phyloP scores from a whole-genome alignment of 2,329 filamentous ascomycete genomes.

The Ophioceras dolichostomum region DNA sequence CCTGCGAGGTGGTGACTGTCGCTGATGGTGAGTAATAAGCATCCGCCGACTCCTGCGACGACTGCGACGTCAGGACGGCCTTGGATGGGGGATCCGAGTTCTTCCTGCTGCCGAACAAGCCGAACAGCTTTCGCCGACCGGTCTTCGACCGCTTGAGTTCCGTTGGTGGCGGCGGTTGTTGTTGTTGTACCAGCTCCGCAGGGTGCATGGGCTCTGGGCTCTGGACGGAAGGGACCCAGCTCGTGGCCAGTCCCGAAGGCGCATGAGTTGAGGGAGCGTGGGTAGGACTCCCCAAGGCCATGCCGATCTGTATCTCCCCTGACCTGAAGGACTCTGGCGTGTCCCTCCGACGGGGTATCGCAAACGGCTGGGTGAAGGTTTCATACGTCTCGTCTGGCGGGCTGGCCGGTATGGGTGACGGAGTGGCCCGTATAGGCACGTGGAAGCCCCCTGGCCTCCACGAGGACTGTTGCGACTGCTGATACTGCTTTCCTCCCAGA shows the following conservation, averaged over 20 bases:
- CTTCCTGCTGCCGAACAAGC: conserved; percentile 32
- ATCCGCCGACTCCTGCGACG: conserved; percentile 9
- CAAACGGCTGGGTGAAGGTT: too few species aligned
- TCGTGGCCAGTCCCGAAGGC: too few species aligned
- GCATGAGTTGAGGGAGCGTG: conserved; percentile 18
- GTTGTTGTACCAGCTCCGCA: not conserved
- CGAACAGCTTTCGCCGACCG: conserved; percentile 48
- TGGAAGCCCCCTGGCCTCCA: conserved; percentile 21
- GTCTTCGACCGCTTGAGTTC: conserved; percentile 31
- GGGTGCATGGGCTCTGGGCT: not conserved
- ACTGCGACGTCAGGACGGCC: conserved; percentile 5
- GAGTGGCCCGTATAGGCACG: conserved; percentile 25
- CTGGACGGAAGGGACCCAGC: conserved; percentile 4
- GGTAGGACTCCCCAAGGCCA: conserved; percentile 63
- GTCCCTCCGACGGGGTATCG: conserved; percentile 23
- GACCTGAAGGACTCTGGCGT: conserved; percentile 30
- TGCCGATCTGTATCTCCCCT: conserved; percentile 47
- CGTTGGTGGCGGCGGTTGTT: conserved; percentile 6
- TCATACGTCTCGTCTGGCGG: conserved; percentile 14
- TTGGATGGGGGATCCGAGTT: conserved; percentile 12
- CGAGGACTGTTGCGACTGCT: not conserved
- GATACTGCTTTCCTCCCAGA: conserved; percentile 11
- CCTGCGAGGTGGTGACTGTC: conserved; percentile 10
- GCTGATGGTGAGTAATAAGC: too few species aligned
- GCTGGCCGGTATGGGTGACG: conserved; percentile 28